Evolutionary conservation across 805 yeast species (phyloP).

Genomic region (Hermanozyma aechmeae): DNA sequence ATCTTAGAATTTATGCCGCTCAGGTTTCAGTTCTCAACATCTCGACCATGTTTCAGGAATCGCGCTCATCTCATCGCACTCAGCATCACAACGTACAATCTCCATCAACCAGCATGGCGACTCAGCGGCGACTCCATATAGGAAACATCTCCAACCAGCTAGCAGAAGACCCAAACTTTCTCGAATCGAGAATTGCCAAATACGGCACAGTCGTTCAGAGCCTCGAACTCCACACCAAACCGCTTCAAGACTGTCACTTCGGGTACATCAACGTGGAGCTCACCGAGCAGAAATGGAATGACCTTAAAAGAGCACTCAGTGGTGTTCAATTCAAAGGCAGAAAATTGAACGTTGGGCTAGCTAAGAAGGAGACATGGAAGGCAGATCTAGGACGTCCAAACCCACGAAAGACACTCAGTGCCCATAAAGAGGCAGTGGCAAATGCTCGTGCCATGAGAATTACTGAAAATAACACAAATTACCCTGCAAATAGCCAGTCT

Average conservation of each 20-base stretch:
- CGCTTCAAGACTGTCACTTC: constrained; percentile 43
- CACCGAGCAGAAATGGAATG: constrained; percentile 33
- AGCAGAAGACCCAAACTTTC: constrained; percentile 32
- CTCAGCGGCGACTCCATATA: constrained; percentile 45
- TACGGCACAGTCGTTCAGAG: constrained; percentile 48
- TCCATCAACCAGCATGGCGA: too few relatives aligned
- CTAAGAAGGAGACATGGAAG: constrained; percentile 42
- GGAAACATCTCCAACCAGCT: constrained; percentile 57
- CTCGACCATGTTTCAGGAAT: too few relatives aligned
- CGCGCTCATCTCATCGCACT: too few relatives aligned
- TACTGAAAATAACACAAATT: constrained; percentile 25
- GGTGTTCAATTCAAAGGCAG: constrained; percentile 74
- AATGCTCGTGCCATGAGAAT: constrained; percentile 30
- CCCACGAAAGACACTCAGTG: constrained; percentile 14
- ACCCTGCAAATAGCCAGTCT: constrained; percentile 14
- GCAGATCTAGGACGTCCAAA: constrained; percentile 36
- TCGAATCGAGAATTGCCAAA: constrained; percentile 48
- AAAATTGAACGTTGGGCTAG: constrained; percentile 49
- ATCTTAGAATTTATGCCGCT: too few relatives aligned
- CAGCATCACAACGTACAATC: too few relatives aligned
- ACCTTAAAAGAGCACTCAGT: constrained; percentile 49
- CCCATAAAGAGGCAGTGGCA: constrained; percentile 22
- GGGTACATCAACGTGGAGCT: constrained; percentile 61
- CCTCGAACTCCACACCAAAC: constrained; percentile 48
- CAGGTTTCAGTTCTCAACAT: too few relatives aligned